A percentile compares a stretch with the other conserved stretches of the same genome.
phyloP scores from a whole-genome alignment of 1,284 basidiomycete species.

The Trametes sp. region DNA sequence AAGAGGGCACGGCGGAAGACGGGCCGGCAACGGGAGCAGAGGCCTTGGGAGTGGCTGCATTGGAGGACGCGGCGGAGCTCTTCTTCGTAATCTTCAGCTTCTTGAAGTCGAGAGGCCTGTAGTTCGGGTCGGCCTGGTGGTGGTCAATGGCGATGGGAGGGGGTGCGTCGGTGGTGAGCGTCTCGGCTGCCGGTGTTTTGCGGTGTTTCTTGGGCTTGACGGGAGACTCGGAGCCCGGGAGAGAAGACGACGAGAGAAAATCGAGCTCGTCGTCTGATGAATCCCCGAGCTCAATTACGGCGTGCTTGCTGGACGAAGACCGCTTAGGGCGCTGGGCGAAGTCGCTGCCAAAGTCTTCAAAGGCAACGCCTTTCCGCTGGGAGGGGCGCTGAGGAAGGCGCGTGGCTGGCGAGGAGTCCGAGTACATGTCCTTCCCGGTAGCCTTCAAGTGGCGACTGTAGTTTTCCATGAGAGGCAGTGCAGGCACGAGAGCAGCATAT shows the following conservation, averaged over 20 bases:
- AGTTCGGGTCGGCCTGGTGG: conserved; percentile 30
- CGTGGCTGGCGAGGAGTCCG: conserved; percentile 30
- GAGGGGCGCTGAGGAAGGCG: conserved; percentile 27
- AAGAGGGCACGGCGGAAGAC: conserved; percentile 11
- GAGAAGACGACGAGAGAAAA: conserved; percentile 28
- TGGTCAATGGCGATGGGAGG: conserved; percentile 32
- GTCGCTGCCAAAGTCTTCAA: conserved; percentile 34
- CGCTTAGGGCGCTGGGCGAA: conserved; percentile 20
- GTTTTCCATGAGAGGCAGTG: conserved; percentile 14
- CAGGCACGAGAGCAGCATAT: neutral
- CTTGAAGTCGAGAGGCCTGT: conserved; percentile 25
- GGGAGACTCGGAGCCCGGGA: conserved; percentile 22
- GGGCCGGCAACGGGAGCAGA: conserved; percentile 4
- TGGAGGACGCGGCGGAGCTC: conserved; percentile 8
- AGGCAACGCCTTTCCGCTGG: conserved; percentile 16
- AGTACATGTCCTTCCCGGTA: conserved; percentile 23
- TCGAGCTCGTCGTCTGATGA: conserved; percentile 32
- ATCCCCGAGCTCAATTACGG: conserved; percentile 10
- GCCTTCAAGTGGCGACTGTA: conserved; percentile 13
- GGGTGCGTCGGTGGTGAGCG: conserved; percentile 18
- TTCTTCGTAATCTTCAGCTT: conserved; percentile 31
- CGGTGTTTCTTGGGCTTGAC: conserved; percentile 12
- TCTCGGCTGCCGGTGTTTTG: neutral
- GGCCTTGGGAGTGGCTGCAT: conserved; percentile 5
- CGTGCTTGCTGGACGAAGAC: conserved; percentile 13